Evolutionary conservation across 495 filamentous ascomycete species (phyloP).

Genomic region (Letharia lupina): DNA sequence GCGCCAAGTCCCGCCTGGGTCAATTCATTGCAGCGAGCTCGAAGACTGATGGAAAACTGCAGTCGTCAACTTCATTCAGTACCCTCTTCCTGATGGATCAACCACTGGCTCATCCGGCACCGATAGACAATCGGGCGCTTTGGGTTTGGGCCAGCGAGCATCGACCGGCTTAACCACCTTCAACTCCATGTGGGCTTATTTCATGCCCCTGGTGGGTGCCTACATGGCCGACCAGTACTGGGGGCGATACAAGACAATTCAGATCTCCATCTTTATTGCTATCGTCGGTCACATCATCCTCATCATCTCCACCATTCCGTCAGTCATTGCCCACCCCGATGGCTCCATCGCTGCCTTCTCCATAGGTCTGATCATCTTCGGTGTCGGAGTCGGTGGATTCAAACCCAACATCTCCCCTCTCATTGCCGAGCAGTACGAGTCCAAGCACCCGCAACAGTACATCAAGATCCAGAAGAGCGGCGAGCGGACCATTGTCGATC

Average conservation of each 20-base stretch:
- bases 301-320: conserved; percentile 41
- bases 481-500: conserved; percentile 67
- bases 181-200: conserved; percentile 60
- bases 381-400: conserved; percentile 57
- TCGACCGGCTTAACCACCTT: conserved; percentile 13
- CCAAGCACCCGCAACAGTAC: conserved; percentile 40
- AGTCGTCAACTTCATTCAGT: conserved; percentile 37
- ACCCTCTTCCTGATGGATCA: conserved; percentile 44
- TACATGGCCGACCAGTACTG: conserved; percentile 64
- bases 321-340: conserved; percentile 38
- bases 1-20: not conserved
- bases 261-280: conserved; percentile 44
- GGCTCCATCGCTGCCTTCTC: conserved; percentile 41
- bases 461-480: conserved; percentile 47
- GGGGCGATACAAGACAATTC: conserved; percentile 59
- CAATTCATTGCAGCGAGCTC: not conserved
- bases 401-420: conserved; percentile 54
- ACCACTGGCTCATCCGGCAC: conserved; percentile 40
- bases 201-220: conserved; percentile 59
- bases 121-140: conserved; percentile 34
- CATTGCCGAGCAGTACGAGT: conserved; percentile 65
- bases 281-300: conserved; percentile 42
- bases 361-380: conserved; percentile 32
- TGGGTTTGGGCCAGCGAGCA: conserved; percentile 37
- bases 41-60: not conserved